Base-by-base conservation (phyloP, 208 protist genomes). In the Naegleria gruberi region DNA sequence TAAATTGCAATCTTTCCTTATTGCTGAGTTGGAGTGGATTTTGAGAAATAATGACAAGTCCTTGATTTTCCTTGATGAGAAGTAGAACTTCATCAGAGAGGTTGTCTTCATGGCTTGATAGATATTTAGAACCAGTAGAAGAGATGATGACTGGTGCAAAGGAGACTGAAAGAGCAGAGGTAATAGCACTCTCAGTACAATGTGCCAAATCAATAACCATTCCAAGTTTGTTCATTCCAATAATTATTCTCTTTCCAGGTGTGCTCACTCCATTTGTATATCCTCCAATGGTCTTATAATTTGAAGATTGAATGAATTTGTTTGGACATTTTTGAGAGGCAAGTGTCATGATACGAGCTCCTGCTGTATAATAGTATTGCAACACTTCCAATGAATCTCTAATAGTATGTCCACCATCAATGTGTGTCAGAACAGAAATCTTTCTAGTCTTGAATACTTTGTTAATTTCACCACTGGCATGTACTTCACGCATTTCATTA, bases 351-450 rank as follows among this genome's bases (percentile, higher is more conserved):
- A 0, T 6, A 1, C 82, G 23, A 37, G 43, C 82, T 40, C 82
- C 82, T 47, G n/a, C 4, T 5, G 10, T 51, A 37, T 86, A 47
- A 86, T 42, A 86, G 26, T 47, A 17, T 86, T 19, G 0, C 19
- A 86, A 37, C 17, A 37, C 10, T 37, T n/a, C 17, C 15, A 86
- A 47, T 4, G 42, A 47, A 47, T 86, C 26, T 47, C n/a, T 7
- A 47, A 86, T 86, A 6, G 26, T n/a, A 37, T 86, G 82, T 34
- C 82, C 42, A 86, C 82, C 82, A 37, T 86, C 82, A 17, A 86
- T 51, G 0, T 19, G 8, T 17, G 51, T 86, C 10, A 86, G 10
- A 23, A 42, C 0, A 1, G 82, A 17, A 10, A 86, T 47, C 26
- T 47, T 47, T 51, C 42, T n/a, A 7, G 10, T 30, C 7, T n/a